A percentile compares a stretch with the other conserved stretches of the same genome.
Evolutionary conservation across 2,329 filamentous ascomycete species (phyloP).

Genomic region (Fusarium sp.): DNA sequence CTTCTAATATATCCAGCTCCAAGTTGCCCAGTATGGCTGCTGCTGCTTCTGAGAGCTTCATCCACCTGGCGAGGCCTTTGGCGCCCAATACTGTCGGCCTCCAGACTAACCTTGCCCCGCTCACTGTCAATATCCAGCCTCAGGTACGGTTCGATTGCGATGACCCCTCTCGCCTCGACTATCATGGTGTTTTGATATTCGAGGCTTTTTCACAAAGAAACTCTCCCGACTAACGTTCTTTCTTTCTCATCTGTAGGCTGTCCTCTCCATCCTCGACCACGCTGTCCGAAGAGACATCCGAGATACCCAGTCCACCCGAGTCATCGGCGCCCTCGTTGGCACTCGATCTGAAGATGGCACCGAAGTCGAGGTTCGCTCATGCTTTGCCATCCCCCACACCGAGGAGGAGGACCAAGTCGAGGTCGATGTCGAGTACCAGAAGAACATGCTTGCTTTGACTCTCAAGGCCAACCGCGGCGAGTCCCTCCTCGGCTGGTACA

Average conservation of each 20-base stretch:
- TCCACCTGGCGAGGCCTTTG: slow-evolving; percentile 93
- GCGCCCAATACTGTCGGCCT: slow-evolving; percentile 83
- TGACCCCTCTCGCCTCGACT: slow-evolving; percentile 28
- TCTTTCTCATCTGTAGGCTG: slow-evolving; percentile 59
- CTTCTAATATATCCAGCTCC: slow-evolving; percentile 22
- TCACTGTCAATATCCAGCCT: slow-evolving; percentile 94
- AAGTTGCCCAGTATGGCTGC: slow-evolving; percentile 77
- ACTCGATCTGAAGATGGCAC: slow-evolving; percentile 95
- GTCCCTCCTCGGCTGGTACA: slow-evolving; percentile 97
- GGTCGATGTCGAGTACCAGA: slow-evolving; percentile 99
- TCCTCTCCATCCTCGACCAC: slow-evolving; percentile 89
- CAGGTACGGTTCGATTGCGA: slow-evolving; percentile 71
- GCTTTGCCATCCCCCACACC: slow-evolving; percentile 98
- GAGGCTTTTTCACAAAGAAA: background rate
- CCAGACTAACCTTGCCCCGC: slow-evolving; percentile 87
- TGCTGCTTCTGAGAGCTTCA: slow-evolving; percentile 82
- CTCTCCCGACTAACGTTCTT: slow-evolving; percentile 20
- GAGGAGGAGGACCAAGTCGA: slow-evolving; percentile 99
- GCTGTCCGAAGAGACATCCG: slow-evolving; percentile 84
- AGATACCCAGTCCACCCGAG: slow-evolving; percentile 87
- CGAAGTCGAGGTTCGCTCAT: slow-evolving; percentile 94
- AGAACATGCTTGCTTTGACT: slow-evolving; percentile 97
- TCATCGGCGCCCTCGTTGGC: slow-evolving; percentile 95
- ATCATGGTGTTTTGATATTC: slow-evolving; percentile 12
- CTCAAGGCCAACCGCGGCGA: slow-evolving; percentile 95